These are phyloP conservation scores for Cryptosporidium canis DNA, from an alignment of 169 alveolate genomes.

Conservation along the genomic window DNA sequence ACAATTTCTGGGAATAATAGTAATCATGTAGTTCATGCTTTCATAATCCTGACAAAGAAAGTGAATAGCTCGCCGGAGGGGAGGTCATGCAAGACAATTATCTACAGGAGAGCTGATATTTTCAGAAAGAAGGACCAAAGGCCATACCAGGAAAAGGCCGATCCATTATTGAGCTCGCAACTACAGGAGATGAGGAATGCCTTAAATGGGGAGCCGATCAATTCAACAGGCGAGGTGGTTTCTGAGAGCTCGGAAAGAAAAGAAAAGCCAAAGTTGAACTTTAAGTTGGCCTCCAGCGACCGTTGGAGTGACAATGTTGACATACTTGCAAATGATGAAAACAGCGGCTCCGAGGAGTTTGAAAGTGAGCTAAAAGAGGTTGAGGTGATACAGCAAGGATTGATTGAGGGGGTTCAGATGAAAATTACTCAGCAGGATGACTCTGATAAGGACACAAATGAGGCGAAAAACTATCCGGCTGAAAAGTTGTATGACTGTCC, in stretches of 20 bases:
- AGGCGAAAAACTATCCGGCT: background rate
- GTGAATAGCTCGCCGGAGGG: slow-evolving; percentile 62
- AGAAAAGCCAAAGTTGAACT: slow-evolving; percentile 28
- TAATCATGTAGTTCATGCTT: slow-evolving; percentile 49
- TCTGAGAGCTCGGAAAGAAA: background rate
- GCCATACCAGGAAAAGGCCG: background rate
- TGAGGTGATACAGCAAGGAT: background rate
- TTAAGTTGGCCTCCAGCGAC: background rate
- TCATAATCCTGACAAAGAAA: slow-evolving; percentile 36
- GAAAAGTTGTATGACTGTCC: background rate
- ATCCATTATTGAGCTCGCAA: slow-evolving; percentile 35
- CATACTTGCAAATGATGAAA: slow-evolving; percentile 10
- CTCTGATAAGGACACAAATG: too few relatives aligned
- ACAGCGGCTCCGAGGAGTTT: background rate
- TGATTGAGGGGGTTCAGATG: background rate
- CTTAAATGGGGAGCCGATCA: background rate
- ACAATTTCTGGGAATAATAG: slow-evolving; percentile 29
- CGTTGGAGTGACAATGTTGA: slow-evolving; percentile 55
- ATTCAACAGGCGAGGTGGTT: background rate
- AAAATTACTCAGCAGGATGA: background rate
- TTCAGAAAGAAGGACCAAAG: slow-evolving; percentile 9
- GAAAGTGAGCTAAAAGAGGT: background rate
- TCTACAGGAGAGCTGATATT: slow-evolving; percentile 47
- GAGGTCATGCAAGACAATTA: slow-evolving; percentile 39
- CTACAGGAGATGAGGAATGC: slow-evolving; percentile 35